Evolutionary conservation across 805 yeast species (phyloP).

Genomic region (Metschnikowia vanudenii): DNA sequence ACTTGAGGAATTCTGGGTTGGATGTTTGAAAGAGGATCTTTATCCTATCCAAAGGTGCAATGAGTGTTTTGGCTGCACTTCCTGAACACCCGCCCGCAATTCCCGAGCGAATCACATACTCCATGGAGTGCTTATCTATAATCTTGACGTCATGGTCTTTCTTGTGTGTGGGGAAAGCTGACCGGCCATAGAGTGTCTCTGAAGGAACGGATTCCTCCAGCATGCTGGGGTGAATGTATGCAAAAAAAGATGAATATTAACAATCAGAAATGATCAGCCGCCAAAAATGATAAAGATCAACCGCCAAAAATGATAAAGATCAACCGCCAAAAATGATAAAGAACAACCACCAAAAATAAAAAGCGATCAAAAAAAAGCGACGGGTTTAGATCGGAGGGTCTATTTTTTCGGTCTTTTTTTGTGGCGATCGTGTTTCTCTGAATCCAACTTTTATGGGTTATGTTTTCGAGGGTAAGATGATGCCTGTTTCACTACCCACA

Average conservation of each 20-base stretch:
- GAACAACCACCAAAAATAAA: too few species aligned
- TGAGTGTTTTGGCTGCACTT: constrained; percentile 89
- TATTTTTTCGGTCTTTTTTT: too few species aligned
- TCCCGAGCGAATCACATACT: constrained; percentile 81
- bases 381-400: too few species aligned
- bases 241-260: not conserved
- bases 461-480: too few species aligned
- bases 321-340: too few species aligned
- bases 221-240: constrained; percentile 3
- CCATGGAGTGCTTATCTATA: constrained; percentile 68
- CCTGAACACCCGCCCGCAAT: constrained; percentile 96
- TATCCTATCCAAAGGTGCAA: constrained; percentile 94
- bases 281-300: too few species aligned
- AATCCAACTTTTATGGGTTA: too few species aligned
- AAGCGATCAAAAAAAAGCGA: too few species aligned
- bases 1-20: constrained; percentile 81
- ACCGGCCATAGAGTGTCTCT: constrained; percentile 2
- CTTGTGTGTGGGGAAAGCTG: not conserved
- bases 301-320: too few species aligned
- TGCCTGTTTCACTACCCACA: too few species aligned
- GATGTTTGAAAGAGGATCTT: constrained; percentile 94
- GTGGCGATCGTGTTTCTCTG: too few species aligned
- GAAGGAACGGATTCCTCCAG: constrained; percentile 7
- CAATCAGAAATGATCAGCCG: too few species aligned
- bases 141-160: constrained; percentile 21